phyloP scores from a whole-genome alignment of 352 stramenopile genomes.

The Phytophthora brassicae region DNA sequence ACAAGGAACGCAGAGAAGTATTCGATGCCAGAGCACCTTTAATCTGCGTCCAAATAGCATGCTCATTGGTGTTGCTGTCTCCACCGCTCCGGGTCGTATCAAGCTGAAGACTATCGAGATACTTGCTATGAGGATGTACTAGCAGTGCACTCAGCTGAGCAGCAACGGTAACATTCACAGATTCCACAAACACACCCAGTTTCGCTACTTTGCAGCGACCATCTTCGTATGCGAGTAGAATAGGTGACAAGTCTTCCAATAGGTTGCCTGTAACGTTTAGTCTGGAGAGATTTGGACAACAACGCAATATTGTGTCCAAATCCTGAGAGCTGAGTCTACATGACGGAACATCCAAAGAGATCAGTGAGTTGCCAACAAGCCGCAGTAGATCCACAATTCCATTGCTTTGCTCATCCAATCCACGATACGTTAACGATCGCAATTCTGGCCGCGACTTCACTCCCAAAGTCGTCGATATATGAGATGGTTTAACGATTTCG shows the following conservation, averaged over 20 bases:
- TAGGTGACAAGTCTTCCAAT: constrained; percentile 17
- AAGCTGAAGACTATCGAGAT: constrained; percentile 26
- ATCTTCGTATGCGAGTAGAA: constrained; percentile 13
- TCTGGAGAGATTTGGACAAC: constrained; percentile 25
- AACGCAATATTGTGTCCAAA: constrained; percentile 19
- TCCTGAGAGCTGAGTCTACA: constrained; percentile 18
- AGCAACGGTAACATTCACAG: constrained; percentile 8
- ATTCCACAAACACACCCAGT: constrained; percentile 22
- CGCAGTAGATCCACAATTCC: constrained; percentile 13
- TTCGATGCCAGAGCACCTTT: constrained; percentile 13
- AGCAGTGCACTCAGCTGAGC: constrained; percentile 22
- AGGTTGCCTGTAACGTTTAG: constrained; percentile 21
- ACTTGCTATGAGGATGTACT: constrained; percentile 3
- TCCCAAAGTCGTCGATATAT: neutral
- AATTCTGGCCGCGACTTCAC: constrained; percentile 8
- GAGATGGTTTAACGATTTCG: constrained; percentile 7
- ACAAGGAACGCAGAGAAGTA: constrained; percentile 12
- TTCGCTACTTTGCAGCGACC: constrained; percentile 17
- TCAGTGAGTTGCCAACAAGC: constrained; percentile 20
- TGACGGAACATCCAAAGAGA: constrained; percentile 20
- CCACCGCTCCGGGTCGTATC: neutral
- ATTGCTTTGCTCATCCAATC: constrained; percentile 13
- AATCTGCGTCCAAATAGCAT: constrained; percentile 16
- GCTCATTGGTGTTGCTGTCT: neutral
- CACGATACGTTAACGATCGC: constrained; percentile 25